These are phyloP conservation scores for Phyllosticta capitalensis DNA, from an alignment of 2,329 filamentous ascomycete genomes.

Conservation along the genomic window DNA sequence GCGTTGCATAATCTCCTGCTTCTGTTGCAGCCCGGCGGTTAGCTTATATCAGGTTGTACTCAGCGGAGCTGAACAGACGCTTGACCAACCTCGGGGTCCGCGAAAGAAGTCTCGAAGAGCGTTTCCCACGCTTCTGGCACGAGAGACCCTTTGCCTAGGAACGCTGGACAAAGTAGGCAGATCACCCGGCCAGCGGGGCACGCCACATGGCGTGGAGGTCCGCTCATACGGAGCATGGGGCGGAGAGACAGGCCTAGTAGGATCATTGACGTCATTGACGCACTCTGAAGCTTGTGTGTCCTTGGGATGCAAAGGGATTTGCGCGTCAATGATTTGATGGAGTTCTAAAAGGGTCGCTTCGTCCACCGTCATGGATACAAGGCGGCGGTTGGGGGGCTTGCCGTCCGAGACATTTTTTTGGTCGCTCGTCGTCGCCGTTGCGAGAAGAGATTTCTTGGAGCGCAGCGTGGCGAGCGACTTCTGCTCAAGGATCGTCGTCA, in stretches of 20 bases:
- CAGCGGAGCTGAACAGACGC: background rate
- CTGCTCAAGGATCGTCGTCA: conserved; percentile 37
- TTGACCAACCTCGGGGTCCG: background rate
- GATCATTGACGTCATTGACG: background rate
- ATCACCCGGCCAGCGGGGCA: conserved; percentile 12
- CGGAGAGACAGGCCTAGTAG: conserved; percentile 4
- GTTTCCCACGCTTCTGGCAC: conserved; percentile 2
- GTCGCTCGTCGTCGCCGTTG: background rate
- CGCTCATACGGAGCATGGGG: conserved; percentile 4
- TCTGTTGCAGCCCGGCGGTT: background rate
- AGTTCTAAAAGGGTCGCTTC: conserved; percentile 8
- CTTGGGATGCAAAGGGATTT: background rate
- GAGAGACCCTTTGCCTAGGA: conserved; percentile 5
- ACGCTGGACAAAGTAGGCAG: background rate
- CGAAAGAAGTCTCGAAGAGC: conserved; percentile 6
- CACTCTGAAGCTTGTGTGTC: background rate
- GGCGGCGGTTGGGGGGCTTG: background rate
- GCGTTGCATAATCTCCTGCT: background rate
- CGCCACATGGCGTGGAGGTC: conserved; percentile 5
- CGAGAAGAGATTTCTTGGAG: conserved; percentile 13
- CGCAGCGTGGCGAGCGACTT: conserved; percentile 32
- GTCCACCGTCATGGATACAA: conserved; percentile 4
- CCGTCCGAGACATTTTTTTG: background rate
- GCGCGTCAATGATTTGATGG: conserved; percentile 7
- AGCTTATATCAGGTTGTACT: background rate